phyloP scores from a whole-genome alignment of 2,329 filamentous ascomycete genomes.

The Helicocarpus griseus region DNA sequence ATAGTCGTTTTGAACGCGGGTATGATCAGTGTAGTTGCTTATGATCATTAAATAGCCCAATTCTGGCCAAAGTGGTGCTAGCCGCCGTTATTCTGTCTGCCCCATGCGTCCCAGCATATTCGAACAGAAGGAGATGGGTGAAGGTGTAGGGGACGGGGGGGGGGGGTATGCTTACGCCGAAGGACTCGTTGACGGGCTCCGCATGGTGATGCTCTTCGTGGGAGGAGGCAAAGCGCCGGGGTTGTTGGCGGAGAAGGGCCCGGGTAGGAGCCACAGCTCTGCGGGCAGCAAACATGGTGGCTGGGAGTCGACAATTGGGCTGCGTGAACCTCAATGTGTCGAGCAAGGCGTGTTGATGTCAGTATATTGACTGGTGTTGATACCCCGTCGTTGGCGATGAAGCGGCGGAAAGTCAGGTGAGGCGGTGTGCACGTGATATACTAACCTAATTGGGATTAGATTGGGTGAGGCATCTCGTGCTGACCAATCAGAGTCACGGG shows the following conservation, averaged over 20 bases:
- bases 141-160: conserved; percentile 6
- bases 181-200: conserved; percentile 36
- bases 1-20: neutral
- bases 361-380: neutral
- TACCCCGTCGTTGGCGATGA: neutral
- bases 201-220: conserved; percentile 25
- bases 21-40: neutral
- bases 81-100: neutral
- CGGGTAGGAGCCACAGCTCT: conserved; percentile 29
- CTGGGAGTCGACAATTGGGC: neutral
- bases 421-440: conserved; percentile 9
- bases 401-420: conserved; percentile 4
- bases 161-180: conserved; percentile 33
- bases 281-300: conserved; percentile 33
- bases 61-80: neutral
- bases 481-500: no score
- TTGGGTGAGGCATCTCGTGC: no score
- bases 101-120: neutral
- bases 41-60: neutral
- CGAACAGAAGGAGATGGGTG: neutral
- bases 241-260: conserved; percentile 32
- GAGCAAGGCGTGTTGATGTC: neutral
- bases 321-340: conserved; percentile 1
- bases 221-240: conserved; percentile 36
- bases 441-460: conserved; percentile 10